These are phyloP conservation scores for Silybum marianum DNA, from an alignment of 129 eudicot genomes.

Conservation along the genomic window DNA sequence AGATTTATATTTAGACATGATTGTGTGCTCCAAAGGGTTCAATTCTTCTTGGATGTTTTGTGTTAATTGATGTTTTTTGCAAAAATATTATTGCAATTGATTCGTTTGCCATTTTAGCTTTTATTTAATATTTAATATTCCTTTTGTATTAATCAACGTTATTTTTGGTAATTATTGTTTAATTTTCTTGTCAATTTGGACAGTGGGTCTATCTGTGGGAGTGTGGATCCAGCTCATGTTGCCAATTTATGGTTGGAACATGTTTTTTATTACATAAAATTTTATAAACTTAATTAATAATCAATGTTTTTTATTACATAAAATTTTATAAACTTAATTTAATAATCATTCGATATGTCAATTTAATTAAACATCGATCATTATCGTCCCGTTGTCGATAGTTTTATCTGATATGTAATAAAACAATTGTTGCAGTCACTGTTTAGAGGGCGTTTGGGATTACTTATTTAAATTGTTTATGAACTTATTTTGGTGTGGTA, in stretches of 20 bases:
- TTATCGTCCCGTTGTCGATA: too few relatives aligned
- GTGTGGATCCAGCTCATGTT: constrained; percentile 72
- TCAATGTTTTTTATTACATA: neutral
- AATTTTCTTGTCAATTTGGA: constrained; percentile 11
- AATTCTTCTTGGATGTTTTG: constrained; percentile 13
- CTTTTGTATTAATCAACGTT: neutral
- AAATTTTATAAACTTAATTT: too few relatives aligned
- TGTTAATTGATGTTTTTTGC: neutral
- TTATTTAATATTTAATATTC: constrained; percentile 13
- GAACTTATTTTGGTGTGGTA: too few relatives aligned
- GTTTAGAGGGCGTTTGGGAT: too few relatives aligned
- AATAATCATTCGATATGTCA: too few relatives aligned
- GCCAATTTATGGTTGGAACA: constrained; percentile 12
- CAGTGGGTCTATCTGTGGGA: constrained; percentile 45
- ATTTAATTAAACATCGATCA: too few relatives aligned
- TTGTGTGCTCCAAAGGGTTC: constrained; percentile 38
- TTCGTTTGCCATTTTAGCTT: constrained; percentile 11
- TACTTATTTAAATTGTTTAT: too few relatives aligned
- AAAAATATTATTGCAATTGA: constrained; percentile 2
- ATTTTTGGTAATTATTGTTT: neutral
- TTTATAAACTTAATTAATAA: too few relatives aligned
- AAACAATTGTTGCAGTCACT: too few relatives aligned
- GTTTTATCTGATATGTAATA: too few relatives aligned
- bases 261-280: neutral
- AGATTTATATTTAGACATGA: constrained; percentile 34